Percentiles rank a stretch among this genome's conserved stretches.
Conservation (phyloP, 176 grass and related monocot genomes). For the Cocos nucifera region DNA sequence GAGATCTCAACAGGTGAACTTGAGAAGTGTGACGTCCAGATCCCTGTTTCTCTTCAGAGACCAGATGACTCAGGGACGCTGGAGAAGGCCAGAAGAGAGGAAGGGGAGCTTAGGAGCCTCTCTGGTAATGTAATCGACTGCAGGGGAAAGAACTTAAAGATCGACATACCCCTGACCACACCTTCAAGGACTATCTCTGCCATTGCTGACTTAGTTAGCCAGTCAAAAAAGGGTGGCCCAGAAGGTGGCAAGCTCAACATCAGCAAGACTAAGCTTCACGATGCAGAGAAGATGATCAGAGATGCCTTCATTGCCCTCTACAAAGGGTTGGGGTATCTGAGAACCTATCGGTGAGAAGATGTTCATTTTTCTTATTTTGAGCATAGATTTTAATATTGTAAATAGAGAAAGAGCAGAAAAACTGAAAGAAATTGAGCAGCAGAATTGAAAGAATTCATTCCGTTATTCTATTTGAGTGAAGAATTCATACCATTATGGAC, state of each 20-base stretch:
- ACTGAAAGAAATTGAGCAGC: too few species aligned
- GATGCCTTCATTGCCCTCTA: conserved; percentile 76
- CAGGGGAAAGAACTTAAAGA: conserved; percentile 77
- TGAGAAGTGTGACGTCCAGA: conserved; percentile 27
- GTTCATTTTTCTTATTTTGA: too few species aligned
- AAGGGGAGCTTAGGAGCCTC: conserved; percentile 39
- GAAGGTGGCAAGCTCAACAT: conserved; percentile 57
- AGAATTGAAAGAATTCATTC: too few species aligned
- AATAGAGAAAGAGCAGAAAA: too few species aligned
- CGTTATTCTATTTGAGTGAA: too few species aligned
- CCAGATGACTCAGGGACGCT: conserved; percentile 33
- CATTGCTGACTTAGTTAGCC: conserved; percentile 46
- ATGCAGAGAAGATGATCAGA: conserved; percentile 97
- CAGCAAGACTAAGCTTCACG: conserved; percentile 79
- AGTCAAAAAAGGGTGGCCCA: conserved; percentile 36
- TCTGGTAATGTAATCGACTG: conserved; percentile 50
- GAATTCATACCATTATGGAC: too few species aligned
- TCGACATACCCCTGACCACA: conserved; percentile 82
- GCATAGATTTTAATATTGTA: too few species aligned
- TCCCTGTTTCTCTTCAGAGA: conserved; percentile 25
- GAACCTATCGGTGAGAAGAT: conserved; percentile 55
- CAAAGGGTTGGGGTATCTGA: conserved; percentile 81
- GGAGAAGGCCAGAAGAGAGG: conserved; percentile 12
- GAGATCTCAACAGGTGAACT: conserved; percentile 28
- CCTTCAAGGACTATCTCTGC: conserved; percentile 73